phyloP scores from a whole-genome alignment of 108 stramenopile genomes.

The Nannochloropsis granulata region DNA sequence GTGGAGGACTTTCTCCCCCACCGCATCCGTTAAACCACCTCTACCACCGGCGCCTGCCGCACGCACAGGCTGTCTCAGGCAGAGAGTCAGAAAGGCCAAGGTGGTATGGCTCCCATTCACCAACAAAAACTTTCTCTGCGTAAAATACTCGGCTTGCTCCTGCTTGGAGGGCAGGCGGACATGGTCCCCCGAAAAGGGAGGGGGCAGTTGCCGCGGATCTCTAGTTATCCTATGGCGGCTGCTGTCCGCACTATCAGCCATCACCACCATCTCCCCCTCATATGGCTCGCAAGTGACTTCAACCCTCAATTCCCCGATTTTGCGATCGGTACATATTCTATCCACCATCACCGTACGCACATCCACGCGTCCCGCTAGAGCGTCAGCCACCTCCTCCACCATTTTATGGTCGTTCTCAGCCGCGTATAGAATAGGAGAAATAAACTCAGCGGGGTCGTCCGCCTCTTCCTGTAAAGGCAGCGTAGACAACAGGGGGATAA shows the following conservation, averaged over 20 bases:
- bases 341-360: background rate
- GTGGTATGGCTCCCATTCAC: slow-evolving; percentile 27
- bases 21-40: too few relatives aligned
- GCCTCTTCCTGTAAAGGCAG: background rate
- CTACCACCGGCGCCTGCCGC: background rate
- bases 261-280: background rate
- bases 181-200: background rate
- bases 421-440: slow-evolving; percentile 2
- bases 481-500: background rate
- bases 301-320: background rate
- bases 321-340: slow-evolving; percentile 7
- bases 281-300: background rate
- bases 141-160: slow-evolving; percentile 29
- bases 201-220: background rate
- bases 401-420: slow-evolving; percentile 10
- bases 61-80: background rate
- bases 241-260: background rate
- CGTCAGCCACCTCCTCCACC: background rate
- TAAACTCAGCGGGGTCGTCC: background rate
- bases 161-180: slow-evolving; percentile 6
- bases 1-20: background rate
- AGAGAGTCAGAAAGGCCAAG: slow-evolving; percentile 22
- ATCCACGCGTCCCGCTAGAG: background rate
- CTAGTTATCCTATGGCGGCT: background rate
- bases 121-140: slow-evolving; percentile 9